Base-by-base conservation (phyloP, 495 filamentous ascomycete species). In the Penicillium pancosmium region DNA sequence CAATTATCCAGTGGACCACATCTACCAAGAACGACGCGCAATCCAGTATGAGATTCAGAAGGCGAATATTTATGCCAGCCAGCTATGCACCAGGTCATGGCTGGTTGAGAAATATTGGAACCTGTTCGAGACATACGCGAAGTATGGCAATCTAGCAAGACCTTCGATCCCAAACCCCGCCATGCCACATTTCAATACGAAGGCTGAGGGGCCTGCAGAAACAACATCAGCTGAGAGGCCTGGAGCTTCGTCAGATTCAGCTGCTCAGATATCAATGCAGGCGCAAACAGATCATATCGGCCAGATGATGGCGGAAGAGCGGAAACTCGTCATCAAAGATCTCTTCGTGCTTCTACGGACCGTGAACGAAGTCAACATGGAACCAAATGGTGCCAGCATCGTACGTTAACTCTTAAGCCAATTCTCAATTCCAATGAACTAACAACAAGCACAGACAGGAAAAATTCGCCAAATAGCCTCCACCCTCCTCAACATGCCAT, bases 31-130 rank as follows among this genome's bases (percentile, higher is more conserved):
- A 49, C 69, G 69, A 23, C 77, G 74, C 3, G 75, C 79, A 5
- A 77, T 92, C 2, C 90, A 93, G 50, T 88, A 84, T 52, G 89
- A 94, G 63, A 92, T 95, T 21, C 91, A 95, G 66, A 92, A 91
- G 64, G 86, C 86, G 19, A 93, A 92, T 61, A 88, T 96, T 23
- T 88, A 91, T 59, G 84, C 84, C 7, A 89, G 84, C 46, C 86
- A 91, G 62, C 75, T 96, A 1, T 83, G 82, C 4, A 92, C 89
- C 2, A 82, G 91, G 19, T 91, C 88, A 0, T 91, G 87, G 64
- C 80, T 91, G n/a, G 87, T 93, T 2, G 89, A 95, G 60, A 90
- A 89, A 63, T 94, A 91, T 65, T 88, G 86, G 71, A 84, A 79
- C 63, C 75, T 89, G 0, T 83, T 82, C 49, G 84, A 89, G 40